These are phyloP conservation scores for Fennellomyces sp. DNA, from an alignment of 371 early-diverging fungal genomes.

Conservation along the genomic window DNA sequence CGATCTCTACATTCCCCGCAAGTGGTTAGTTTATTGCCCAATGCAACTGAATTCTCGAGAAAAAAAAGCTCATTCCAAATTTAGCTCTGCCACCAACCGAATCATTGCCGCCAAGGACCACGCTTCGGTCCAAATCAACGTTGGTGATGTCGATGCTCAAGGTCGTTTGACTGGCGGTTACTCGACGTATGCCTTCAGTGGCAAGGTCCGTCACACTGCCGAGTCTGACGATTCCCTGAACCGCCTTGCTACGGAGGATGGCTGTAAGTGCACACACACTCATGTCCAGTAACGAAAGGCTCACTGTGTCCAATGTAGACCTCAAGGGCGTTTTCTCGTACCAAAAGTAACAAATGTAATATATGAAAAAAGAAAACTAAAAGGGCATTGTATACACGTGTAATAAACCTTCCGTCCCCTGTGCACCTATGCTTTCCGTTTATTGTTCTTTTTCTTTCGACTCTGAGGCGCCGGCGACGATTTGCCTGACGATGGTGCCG, in stretches of 20 bases:
- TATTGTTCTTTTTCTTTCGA: conserved; percentile 23
- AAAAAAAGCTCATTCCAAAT: not conserved
- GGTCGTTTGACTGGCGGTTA: conserved; percentile 80
- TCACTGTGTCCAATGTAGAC: not conserved
- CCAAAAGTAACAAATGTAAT: conserved; percentile 11
- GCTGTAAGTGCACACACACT: conserved; percentile 48
- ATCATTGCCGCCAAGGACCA: conserved; percentile 86
- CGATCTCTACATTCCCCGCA: conserved; percentile 95
- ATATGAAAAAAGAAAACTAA: not conserved
- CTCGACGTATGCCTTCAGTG: conserved; percentile 92
- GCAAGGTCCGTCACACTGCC: conserved; percentile 88
- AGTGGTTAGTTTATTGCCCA: conserved; percentile 71
- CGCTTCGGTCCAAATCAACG: conserved; percentile 97
- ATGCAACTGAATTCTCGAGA: not conserved
- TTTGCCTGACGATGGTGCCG: conserved; percentile 4
- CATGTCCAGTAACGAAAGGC: not conserved
- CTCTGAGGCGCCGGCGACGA: conserved; percentile 12
- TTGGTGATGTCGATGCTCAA: conserved; percentile 91
- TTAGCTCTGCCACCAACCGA: conserved; percentile 59
- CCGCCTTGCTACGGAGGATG: conserved; percentile 93
- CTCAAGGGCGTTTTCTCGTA: conserved; percentile 23
- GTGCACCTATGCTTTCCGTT: conserved; percentile 10
- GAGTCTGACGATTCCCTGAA: conserved; percentile 97
- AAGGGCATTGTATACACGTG: not conserved
- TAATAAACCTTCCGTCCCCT: not conserved